Conservation (phyloP, 2,329 filamentous ascomycete genomes). For the Aplosporella prunicola region DNA sequence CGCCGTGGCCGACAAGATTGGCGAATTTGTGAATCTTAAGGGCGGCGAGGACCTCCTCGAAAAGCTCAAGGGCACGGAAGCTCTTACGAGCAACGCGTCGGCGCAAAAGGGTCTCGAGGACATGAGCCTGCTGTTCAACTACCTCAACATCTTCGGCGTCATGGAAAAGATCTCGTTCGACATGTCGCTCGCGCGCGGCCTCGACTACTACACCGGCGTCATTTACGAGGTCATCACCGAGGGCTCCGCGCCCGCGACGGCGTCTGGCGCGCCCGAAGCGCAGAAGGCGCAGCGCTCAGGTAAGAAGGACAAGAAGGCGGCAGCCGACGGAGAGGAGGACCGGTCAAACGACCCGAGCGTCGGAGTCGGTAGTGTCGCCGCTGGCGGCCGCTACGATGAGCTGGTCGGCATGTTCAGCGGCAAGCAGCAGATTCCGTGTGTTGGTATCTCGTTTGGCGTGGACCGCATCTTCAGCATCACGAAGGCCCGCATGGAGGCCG, state of each 20-base stretch:
- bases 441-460: slow-evolving; percentile 87
- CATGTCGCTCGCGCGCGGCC: slow-evolving; percentile 75
- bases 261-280: slow-evolving; percentile 32
- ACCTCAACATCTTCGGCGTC: slow-evolving; percentile 68
- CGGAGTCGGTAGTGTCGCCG: slow-evolving; percentile 79
- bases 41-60: slow-evolving; percentile 66
- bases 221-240: slow-evolving; percentile 87
- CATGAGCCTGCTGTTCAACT: slow-evolving; percentile 70
- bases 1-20: slow-evolving; percentile 76
- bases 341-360: slow-evolving; percentile 69
- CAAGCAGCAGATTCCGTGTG: slow-evolving; percentile 78
- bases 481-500: slow-evolving; percentile 62
- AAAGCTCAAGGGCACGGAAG: slow-evolving; percentile 56
- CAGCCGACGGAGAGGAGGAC: slow-evolving; percentile 47
- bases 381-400: slow-evolving; percentile 85
- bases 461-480: slow-evolving; percentile 92
- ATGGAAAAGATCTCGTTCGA: slow-evolving; percentile 76
- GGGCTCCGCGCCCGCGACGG: slow-evolving; percentile 49
- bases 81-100: slow-evolving; percentile 59
- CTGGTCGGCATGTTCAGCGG: slow-evolving; percentile 89
- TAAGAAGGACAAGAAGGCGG: slow-evolving; percentile 41
- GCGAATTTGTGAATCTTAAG: slow-evolving; percentile 70
- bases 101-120: slow-evolving; percentile 75
- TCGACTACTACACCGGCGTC: slow-evolving; percentile 88
- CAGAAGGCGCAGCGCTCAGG: slow-evolving; percentile 32